phyloP scores from a whole-genome alignment of 2,329 filamentous ascomycete species.

The Pseudogymnoascus verrucosus region DNA sequence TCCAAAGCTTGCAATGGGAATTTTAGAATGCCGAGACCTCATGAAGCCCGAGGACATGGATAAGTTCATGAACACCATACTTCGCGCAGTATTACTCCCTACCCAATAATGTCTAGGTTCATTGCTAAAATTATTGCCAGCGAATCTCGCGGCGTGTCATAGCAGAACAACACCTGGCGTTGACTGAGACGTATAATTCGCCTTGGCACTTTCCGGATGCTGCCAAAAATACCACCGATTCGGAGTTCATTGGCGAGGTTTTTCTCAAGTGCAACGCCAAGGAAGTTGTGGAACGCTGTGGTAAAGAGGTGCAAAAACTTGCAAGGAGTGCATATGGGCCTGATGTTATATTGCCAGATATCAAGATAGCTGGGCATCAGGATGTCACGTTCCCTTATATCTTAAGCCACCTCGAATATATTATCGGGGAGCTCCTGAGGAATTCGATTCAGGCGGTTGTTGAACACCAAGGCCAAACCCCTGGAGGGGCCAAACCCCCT shows the following conservation, averaged over 20 bases:
- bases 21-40: constrained; percentile 78
- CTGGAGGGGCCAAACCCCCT: constrained; percentile 45
- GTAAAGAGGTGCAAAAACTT: constrained; percentile 65
- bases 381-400: constrained; percentile 94
- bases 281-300: constrained; percentile 81
- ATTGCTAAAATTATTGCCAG: constrained; percentile 35
- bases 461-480: constrained; percentile 53
- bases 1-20: constrained; percentile 87
- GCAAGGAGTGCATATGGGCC: constrained; percentile 68
- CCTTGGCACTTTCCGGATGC: constrained; percentile 82
- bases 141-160: constrained; percentile 94
- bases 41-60: constrained; percentile 78
- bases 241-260: constrained; percentile 91
- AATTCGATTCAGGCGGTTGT: constrained; percentile 93
- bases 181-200: constrained; percentile 89
- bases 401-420: constrained; percentile 91
- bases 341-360: constrained; percentile 64
- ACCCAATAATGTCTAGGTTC: not conserved
- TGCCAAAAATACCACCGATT: constrained; percentile 46
- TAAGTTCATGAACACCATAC: constrained; percentile 87
- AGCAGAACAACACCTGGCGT: constrained; percentile 89
- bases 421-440: constrained; percentile 86
- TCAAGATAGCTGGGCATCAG: constrained; percentile 76
- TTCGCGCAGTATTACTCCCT: constrained; percentile 62
- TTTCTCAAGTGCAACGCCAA: constrained; percentile 88